A percentile compares a stretch with the other conserved stretches of the same genome.
Conservation (phyloP, 192 early-diverging fungal genomes). For the Umbelopsis ramanniana region DNA sequence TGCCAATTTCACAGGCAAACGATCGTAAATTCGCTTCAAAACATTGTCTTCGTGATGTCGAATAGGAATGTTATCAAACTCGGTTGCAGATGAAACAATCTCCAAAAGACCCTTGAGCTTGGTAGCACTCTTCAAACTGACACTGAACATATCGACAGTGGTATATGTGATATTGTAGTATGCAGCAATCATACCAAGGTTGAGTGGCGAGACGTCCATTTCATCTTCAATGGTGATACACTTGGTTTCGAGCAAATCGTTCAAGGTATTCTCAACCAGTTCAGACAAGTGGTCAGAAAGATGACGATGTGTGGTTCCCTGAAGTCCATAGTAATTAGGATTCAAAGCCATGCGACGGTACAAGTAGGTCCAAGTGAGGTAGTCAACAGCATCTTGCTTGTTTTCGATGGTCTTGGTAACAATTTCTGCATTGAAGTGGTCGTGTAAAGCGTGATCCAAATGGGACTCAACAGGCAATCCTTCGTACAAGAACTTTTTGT, state of each 20-base stretch:
- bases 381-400: slow-evolving; percentile 95
- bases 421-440: slow-evolving; percentile 97
- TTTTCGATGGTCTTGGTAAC: slow-evolving; percentile 82
- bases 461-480: slow-evolving; percentile 92
- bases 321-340: slow-evolving; percentile 93
- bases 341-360: slow-evolving; percentile 92
- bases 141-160: slow-evolving; percentile 74
- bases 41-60: slow-evolving; percentile 94
- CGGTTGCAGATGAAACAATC: slow-evolving; percentile 80
- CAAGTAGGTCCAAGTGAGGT: slow-evolving; percentile 96
- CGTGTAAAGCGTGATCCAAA: slow-evolving; percentile 73
- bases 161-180: slow-evolving; percentile 90
- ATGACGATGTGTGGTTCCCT: slow-evolving; percentile 68
- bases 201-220: slow-evolving; percentile 72
- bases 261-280: slow-evolving; percentile 75
- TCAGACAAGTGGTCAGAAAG: slow-evolving; percentile 79
- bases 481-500: slow-evolving; percentile 96
- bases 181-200: slow-evolving; percentile 82
- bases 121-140: slow-evolving; percentile 54
- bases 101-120: slow-evolving; percentile 68
- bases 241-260: slow-evolving; percentile 66
- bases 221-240: slow-evolving; percentile 76
- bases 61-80: slow-evolving; percentile 92
- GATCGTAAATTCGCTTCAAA: slow-evolving; percentile 80
- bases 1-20: slow-evolving; percentile 66